A percentile compares a stretch with the other conserved stretches of the same genome.
These are phyloP conservation scores for Chimonanthus salicifolius DNA, from an alignment of 164 flowering plant genomes.

Conservation along the genomic window DNA sequence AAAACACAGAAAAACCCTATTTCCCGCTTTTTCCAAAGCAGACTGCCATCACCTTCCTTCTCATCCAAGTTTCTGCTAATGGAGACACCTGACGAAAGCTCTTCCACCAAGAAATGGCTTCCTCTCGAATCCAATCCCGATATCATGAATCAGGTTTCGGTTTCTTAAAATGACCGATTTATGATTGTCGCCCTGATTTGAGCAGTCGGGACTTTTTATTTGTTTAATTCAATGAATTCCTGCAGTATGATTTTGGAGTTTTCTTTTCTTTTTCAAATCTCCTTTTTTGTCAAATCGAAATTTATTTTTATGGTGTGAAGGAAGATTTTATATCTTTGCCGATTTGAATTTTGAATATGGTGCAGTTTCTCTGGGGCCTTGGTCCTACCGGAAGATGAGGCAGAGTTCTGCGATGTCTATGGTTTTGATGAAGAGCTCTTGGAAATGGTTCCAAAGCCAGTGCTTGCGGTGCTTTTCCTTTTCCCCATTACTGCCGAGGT, in stretches of 20 bases:
- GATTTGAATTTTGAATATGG: not conserved
- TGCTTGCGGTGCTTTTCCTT: conserved; percentile 80
- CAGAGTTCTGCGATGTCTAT: conserved; percentile 85
- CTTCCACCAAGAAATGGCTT: conserved; percentile 83
- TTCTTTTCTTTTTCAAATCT: not conserved
- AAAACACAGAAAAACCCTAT: not conserved
- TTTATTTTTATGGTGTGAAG: not conserved
- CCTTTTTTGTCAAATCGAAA: not conserved
- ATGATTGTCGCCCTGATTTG: not conserved
- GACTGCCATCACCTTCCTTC: not conserved
- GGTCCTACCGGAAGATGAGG: conserved; percentile 74
- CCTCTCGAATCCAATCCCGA: conserved; percentile 99
- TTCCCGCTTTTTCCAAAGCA: not conserved
- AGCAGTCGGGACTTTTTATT: not conserved
- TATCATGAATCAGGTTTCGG: conserved; percentile 87
- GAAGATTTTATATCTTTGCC: not conserved
- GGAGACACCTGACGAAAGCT: conserved; percentile 27
- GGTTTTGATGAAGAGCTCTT: conserved; percentile 91
- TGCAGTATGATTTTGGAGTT: not conserved
- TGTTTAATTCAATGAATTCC: not conserved
- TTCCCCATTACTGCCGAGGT: conserved; percentile 79
- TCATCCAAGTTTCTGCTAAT: not conserved
- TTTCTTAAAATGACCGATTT: not conserved
- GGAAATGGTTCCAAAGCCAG: conserved; percentile 94
- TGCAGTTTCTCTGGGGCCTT: conserved; percentile 92